Conservation (phyloP, 2,329 filamentous ascomycete genomes). For the Mycosphaerella arachidis region DNA sequence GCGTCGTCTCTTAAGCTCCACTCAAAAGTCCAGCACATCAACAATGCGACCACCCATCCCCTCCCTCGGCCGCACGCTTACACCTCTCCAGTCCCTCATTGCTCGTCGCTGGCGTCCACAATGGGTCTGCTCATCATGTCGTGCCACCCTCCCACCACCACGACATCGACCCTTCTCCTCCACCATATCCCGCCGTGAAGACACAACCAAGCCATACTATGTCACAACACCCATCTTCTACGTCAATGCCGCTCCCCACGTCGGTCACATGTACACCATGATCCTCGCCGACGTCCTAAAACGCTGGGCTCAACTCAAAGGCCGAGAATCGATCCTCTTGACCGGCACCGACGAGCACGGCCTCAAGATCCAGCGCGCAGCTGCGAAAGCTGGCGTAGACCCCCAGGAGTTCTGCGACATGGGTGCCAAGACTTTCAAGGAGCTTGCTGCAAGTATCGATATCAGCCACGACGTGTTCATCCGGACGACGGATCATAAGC, state of each 20-base stretch:
- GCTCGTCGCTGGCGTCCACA: conserved; percentile 33
- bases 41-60: conserved; percentile 9
- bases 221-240: conserved; percentile 98
- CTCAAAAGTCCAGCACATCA: not conserved
- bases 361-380: conserved; percentile 91
- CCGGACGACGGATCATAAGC: conserved; percentile 78
- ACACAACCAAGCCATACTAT: conserved; percentile 73
- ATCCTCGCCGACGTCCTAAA: conserved; percentile 87
- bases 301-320: conserved; percentile 78
- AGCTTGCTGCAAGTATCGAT: conserved; percentile 64
- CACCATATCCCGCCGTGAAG: conserved; percentile 9
- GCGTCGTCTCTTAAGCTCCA: conserved; percentile 1
- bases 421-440: conserved; percentile 73
- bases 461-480: conserved; percentile 83
- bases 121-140: conserved; percentile 27
- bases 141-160: not conserved
- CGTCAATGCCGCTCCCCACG: conserved; percentile 93
- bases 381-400: conserved; percentile 62
- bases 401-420: conserved; percentile 85
- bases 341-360: conserved; percentile 98
- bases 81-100: conserved; percentile 32
- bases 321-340: conserved; percentile 66
- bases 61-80: conserved; percentile 16
- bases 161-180: conserved; percentile 13
- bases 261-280: conserved; percentile 93